Evolutionary conservation across 768 basidiomycete species (phyloP).

Genomic region (Chalciporus chontae): DNA sequence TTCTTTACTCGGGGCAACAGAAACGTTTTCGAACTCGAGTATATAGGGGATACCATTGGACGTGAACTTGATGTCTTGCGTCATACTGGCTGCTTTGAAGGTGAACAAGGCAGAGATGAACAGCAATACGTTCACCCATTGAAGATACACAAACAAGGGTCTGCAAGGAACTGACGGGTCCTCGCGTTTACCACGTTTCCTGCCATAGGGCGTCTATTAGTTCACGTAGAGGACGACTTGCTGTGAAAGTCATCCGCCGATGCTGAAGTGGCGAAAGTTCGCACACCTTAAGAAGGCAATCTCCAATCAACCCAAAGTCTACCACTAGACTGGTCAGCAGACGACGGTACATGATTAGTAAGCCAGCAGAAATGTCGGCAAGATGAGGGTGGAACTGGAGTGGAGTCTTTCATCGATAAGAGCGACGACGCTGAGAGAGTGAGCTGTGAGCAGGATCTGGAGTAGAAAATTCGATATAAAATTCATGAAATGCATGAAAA

Average conservation of each 20-base stretch:
- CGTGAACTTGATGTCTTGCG: conserved; percentile 26
- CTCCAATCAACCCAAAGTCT: too few relatives aligned
- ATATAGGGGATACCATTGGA: conserved; percentile 29
- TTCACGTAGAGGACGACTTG: too few relatives aligned
- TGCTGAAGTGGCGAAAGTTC: too few relatives aligned
- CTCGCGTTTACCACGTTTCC: conserved; percentile 10
- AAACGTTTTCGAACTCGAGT: conserved; percentile 28
- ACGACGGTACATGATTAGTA: background rate
- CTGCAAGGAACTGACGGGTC: background rate
- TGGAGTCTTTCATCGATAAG: conserved; percentile 9
- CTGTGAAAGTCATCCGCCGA: too few relatives aligned
- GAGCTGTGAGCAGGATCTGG: background rate
- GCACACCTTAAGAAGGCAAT: too few relatives aligned
- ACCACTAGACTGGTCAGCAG: too few relatives aligned
- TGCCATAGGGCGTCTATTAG: too few relatives aligned
- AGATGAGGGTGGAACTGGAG: background rate
- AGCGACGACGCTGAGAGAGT: background rate
- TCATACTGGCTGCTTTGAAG: conserved; percentile 8
- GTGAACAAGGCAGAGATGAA: background rate
- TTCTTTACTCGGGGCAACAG: conserved; percentile 8
- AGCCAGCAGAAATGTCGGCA: conserved; percentile 1
- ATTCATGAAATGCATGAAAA: too few relatives aligned
- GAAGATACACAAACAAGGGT: background rate
- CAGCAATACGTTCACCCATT: too few relatives aligned
- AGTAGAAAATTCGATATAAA: too few relatives aligned